phyloP scores from a whole-genome alignment of 129 eudicot genomes.

The Arctium lappa region DNA sequence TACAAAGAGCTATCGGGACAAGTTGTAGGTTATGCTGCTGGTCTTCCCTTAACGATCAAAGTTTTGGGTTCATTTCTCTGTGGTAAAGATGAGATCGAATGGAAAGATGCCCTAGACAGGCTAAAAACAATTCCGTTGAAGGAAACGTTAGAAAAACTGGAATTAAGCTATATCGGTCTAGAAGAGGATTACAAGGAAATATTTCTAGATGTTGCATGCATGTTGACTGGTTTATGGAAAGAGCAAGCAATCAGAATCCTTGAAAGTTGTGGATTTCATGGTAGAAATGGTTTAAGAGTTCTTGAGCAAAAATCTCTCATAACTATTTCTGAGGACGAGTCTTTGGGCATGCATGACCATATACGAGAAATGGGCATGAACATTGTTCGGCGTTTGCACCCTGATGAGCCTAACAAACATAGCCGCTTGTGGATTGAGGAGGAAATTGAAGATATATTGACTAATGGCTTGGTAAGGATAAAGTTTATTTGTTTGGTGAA shows the following conservation, averaged over 20 bases:
- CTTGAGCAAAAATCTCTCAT: slow-evolving; percentile 25
- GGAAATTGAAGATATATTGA: slow-evolving; percentile 13
- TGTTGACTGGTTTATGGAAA: neutral
- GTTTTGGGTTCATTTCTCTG: slow-evolving; percentile 44
- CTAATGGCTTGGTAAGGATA: neutral
- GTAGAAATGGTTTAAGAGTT: slow-evolving; percentile 18
- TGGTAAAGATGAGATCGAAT: slow-evolving; percentile 17
- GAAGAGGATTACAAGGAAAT: slow-evolving; percentile 22
- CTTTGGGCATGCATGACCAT: slow-evolving; percentile 21
- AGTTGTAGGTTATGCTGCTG: slow-evolving; percentile 28
- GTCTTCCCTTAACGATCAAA: slow-evolving; percentile 45
- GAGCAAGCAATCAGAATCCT: neutral
- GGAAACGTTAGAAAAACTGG: neutral
- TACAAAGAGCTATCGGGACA: slow-evolving; percentile 14
- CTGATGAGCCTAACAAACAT: neutral
- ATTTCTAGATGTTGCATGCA: slow-evolving; percentile 30
- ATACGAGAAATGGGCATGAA: slow-evolving; percentile 31
- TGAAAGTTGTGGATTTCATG: slow-evolving; percentile 14
- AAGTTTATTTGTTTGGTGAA: neutral
- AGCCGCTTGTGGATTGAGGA: slow-evolving; percentile 14
- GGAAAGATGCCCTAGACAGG: slow-evolving; percentile 31
- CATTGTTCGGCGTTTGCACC: slow-evolving; percentile 17
- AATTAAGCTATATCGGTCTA: slow-evolving; percentile 3
- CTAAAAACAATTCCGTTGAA: slow-evolving; percentile 4
- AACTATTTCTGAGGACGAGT: neutral